phyloP scores from a whole-genome alignment of 257 asterid genomes.

The Plantago elongata region DNA sequence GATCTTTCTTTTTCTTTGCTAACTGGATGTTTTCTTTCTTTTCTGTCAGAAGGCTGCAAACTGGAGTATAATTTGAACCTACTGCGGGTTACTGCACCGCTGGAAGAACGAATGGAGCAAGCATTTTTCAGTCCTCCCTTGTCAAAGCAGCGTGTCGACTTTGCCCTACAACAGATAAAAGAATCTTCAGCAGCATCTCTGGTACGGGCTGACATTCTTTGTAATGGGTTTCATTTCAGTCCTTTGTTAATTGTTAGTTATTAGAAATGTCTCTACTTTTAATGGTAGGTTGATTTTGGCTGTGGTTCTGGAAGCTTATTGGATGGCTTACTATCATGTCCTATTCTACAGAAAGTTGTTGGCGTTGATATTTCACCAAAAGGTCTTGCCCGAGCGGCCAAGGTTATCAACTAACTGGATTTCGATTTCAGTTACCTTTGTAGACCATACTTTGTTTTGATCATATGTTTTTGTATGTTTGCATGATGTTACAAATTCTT shows the following conservation, averaged over 20 bases:
- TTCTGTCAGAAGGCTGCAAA: constrained; percentile 44
- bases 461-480: too few species aligned
- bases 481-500: too few species aligned
- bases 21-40: background rate
- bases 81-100: constrained; percentile 64
- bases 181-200: constrained; percentile 64
- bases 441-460: background rate
- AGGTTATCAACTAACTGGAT: constrained; percentile 40
- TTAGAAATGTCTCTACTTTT: constrained; percentile 18
- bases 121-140: constrained; percentile 84
- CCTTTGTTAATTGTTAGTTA: constrained; percentile 1
- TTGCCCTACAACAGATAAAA: constrained; percentile 66
- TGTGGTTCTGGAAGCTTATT: constrained; percentile 97
- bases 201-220: constrained; percentile 38
- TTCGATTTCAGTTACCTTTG: background rate
- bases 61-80: constrained; percentile 64
- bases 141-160: constrained; percentile 93
- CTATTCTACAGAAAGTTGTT: constrained; percentile 66
- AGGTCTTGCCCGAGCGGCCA: constrained; percentile 86
- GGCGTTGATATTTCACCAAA: constrained; percentile 81
- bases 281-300: constrained; percentile 87
- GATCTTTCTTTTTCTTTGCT: constrained; percentile 1
- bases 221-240: constrained; percentile 17
- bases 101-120: constrained; percentile 96
- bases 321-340: constrained; percentile 72